These are phyloP conservation scores for Poronia punctata DNA, from an alignment of 495 filamentous ascomycete species.

Conservation along the genomic window DNA sequence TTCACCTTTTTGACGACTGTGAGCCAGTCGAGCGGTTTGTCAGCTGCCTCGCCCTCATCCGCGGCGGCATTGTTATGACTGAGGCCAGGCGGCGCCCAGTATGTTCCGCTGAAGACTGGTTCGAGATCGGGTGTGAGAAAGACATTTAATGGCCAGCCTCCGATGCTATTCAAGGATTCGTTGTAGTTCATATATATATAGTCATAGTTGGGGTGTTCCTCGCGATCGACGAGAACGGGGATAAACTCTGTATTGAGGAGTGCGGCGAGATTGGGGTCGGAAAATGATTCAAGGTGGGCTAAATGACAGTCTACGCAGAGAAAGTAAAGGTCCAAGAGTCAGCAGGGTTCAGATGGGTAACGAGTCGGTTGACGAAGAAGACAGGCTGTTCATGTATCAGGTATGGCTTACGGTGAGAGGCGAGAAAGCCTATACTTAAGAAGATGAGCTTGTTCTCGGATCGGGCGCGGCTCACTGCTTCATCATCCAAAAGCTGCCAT, in stretches of 20 bases:
- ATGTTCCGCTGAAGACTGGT: slow-evolving; percentile 93
- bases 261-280: slow-evolving; percentile 68
- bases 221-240: slow-evolving; percentile 87
- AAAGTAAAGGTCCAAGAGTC: no score
- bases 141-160: slow-evolving; percentile 94
- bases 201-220: slow-evolving; percentile 93
- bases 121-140: slow-evolving; percentile 91
- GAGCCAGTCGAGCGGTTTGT: slow-evolving; percentile 36
- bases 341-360: not conserved
- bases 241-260: slow-evolving; percentile 85
- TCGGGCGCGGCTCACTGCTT: slow-evolving; percentile 68
- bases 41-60: slow-evolving; percentile 16
- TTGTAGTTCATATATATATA: slow-evolving; percentile 98
- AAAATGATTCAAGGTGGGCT: slow-evolving; percentile 92
- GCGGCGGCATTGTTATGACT: slow-evolving; percentile 34
- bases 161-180: slow-evolving; percentile 84
- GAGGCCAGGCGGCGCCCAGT: slow-evolving; percentile 81
- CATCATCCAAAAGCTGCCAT: slow-evolving; percentile 84
- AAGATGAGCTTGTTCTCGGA: slow-evolving; percentile 81
- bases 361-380: slow-evolving; percentile 5
- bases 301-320: slow-evolving; percentile 90
- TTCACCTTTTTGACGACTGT: slow-evolving; percentile 76
- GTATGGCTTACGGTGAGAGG: slow-evolving; percentile 78
- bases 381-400: slow-evolving; percentile 5
- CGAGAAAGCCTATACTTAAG: slow-evolving; percentile 90